Evolutionary conservation across 305 asterid genomes (phyloP), one percentile per base, ranked within the genome.

Genomic region (Fraxinus nigra): DNA sequence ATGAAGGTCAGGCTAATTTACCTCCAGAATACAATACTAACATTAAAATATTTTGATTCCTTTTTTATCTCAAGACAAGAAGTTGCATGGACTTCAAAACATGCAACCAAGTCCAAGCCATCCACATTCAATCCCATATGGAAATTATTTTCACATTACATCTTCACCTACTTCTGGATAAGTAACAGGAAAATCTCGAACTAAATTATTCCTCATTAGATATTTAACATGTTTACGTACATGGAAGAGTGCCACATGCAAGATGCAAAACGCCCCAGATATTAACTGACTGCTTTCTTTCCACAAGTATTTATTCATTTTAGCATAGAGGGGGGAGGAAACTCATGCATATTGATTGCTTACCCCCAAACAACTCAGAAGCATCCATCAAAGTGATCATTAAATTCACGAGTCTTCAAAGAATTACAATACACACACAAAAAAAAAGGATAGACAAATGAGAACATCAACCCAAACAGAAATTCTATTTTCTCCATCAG

Each of bases 1-100:
- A 30, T 69, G 38, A 70, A 14, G 75, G 11, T 13, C 75, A 6
- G 43, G 10, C 75, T 70, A 32, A 70, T 70, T 13, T 70, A 30
- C 43, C 43, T 70, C 75, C 75, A 30, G 35, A 28, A 67, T 67
- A 67, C 24, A 67, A 67, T 67, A 28, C 33, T 67, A 26, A 67
- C 37, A 67, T 67, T 10, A 26, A 65, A 67, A 67, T 67, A 67
- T 67, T 65, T 10, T 65, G 33, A 65, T 24, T 22, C 72, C 16
- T 63, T 24, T 63, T 63, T 63, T 63, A 24, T 65, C 72, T 65
- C 35, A 65, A 26, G 72, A 65, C 7, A 24, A 9, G 35, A 65
- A 65, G 34, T 65, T 65, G 72, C 72, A 65, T 26, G 72, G 72
- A 65, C 72, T 65, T 65, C 72, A 65, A 10, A 65, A 65, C 34